These are phyloP conservation scores for Aspergillus ochraceus DNA, from an alignment of 2,329 filamentous ascomycete species.

Conservation along the genomic window DNA sequence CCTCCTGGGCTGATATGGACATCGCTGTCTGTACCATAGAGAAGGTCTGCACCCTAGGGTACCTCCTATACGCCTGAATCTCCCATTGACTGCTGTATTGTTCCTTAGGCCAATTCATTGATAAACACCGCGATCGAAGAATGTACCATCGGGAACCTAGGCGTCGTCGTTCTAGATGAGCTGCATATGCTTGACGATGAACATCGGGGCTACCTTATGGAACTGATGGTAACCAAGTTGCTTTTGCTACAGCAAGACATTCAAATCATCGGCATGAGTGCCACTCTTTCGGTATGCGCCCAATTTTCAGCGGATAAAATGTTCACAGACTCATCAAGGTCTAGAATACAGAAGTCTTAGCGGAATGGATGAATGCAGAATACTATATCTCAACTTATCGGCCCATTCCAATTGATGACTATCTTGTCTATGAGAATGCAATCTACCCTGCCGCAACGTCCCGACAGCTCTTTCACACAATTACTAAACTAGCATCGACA, in stretches of 20 bases:
- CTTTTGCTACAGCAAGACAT: slow-evolving; percentile 66
- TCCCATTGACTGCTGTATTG: background rate
- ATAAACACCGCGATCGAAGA: slow-evolving; percentile 74
- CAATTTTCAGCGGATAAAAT: background rate
- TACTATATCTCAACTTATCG: slow-evolving; percentile 72
- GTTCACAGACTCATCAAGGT: slow-evolving; percentile 10
- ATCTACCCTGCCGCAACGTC: slow-evolving; percentile 65
- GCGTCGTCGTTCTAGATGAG: slow-evolving; percentile 71
- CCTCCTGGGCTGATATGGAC: slow-evolving; percentile 72
- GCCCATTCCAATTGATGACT: slow-evolving; percentile 73
- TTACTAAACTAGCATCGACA: slow-evolving; percentile 48
- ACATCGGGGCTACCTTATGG: slow-evolving; percentile 71
- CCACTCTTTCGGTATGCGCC: slow-evolving; percentile 65
- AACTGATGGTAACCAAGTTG: slow-evolving; percentile 72
- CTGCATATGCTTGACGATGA: slow-evolving; percentile 82
- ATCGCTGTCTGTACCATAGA: slow-evolving; percentile 79
- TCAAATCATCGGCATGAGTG: slow-evolving; percentile 78
- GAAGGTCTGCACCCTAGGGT: slow-evolving; percentile 52
- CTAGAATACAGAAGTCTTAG: slow-evolving; percentile 69
- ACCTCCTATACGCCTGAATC: background rate
- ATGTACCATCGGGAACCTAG: slow-evolving; percentile 63
- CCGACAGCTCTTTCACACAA: slow-evolving; percentile 58
- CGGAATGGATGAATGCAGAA: slow-evolving; percentile 68
- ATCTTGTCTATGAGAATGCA: slow-evolving; percentile 69
- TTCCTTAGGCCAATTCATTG: slow-evolving; percentile 66